These are phyloP conservation scores for Jacaranda copaia DNA, from an alignment of 257 asterid species.

Conservation along the genomic window DNA sequence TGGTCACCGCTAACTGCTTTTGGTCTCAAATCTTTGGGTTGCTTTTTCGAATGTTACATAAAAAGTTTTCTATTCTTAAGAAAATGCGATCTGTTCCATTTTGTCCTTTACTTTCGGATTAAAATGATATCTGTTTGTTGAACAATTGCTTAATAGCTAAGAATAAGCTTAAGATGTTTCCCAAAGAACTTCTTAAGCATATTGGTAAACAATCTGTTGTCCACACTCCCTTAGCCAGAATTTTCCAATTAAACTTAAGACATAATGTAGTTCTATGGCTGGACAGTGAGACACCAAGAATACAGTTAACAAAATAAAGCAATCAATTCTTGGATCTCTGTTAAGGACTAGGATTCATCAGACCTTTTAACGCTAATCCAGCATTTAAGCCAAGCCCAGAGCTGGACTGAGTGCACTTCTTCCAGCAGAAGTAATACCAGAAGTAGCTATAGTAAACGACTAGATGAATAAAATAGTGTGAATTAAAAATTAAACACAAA, in stretches of 20 bases:
- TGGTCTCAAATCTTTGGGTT: too few relatives aligned
- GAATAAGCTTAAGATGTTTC: background rate
- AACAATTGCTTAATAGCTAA: background rate
- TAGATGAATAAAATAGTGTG: background rate
- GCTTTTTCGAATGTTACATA: too few relatives aligned
- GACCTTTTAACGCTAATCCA: background rate
- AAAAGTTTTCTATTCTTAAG: background rate
- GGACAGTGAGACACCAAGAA: background rate
- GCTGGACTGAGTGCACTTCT: background rate
- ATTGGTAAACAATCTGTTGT: too few relatives aligned
- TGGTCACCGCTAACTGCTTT: too few relatives aligned
- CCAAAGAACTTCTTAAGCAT: too few relatives aligned
- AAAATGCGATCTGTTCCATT: background rate
- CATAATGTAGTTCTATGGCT: background rate
- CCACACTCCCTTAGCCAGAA: background rate
- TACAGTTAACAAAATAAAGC: background rate
- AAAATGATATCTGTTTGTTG: background rate
- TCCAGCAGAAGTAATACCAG: background rate
- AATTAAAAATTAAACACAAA: background rate
- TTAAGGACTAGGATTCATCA: background rate
- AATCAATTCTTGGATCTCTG: background rate
- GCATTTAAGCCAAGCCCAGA: background rate
- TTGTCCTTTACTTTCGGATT: background rate
- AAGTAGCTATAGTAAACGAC: background rate
- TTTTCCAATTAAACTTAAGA: background rate